Evolutionary conservation across 176 grass and related monocot species (phyloP).

Genomic region (Bothriochloa decipiens): DNA sequence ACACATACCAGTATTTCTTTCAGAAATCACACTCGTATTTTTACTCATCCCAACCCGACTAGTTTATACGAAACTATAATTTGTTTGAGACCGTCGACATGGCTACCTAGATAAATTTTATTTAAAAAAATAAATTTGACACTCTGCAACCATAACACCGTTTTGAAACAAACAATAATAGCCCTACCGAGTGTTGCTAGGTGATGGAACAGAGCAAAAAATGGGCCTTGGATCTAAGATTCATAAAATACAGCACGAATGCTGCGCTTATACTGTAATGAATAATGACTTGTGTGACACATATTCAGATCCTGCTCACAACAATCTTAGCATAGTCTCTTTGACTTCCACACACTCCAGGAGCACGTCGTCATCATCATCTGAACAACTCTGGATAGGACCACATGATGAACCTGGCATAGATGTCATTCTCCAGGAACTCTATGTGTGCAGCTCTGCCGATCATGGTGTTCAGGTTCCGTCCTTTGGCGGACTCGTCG

Average conservation of each 20-base stretch:
- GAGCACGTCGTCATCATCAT: constrained; percentile 33
- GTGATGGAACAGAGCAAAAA: not conserved
- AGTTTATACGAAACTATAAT: not conserved
- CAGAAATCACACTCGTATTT: no score
- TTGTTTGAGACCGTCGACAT: not conserved
- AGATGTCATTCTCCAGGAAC: constrained; percentile 78
- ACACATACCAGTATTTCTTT: not conserved
- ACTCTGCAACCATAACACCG: not conserved
- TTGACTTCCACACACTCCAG: not conserved
- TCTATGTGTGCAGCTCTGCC: constrained; percentile 85
- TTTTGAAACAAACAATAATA: no score
- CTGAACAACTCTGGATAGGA: constrained; percentile 72
- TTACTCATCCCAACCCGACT: no score
- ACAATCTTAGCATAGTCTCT: not conserved
- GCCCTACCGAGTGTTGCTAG: not conserved
- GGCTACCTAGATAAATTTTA: not conserved
- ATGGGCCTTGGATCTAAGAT: not conserved
- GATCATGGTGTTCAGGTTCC: constrained; percentile 81
- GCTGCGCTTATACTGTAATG: not conserved
- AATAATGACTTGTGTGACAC: not conserved
- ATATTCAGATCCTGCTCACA: not conserved
- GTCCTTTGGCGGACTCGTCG: constrained; percentile 58
- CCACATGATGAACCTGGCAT: constrained; percentile 93
- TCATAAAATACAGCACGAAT: not conserved
- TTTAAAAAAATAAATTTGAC: not conserved